A percentile compares a stretch with the other conserved stretches of the same genome.
phyloP scores from a whole-genome alignment of 2,329 filamentous ascomycete species.

The Cladosporium sphaerospermum region DNA sequence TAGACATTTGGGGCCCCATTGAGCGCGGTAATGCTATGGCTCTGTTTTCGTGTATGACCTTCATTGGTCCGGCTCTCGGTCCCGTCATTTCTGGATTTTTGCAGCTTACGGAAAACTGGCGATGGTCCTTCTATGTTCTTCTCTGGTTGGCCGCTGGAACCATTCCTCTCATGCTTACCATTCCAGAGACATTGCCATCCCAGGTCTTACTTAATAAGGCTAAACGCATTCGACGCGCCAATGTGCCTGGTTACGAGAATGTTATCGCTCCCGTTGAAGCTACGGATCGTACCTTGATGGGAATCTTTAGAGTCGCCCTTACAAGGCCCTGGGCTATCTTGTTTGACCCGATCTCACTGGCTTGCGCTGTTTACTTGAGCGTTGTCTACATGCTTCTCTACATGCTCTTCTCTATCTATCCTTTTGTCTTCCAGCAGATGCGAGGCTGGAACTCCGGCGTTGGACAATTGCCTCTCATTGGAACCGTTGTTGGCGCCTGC shows the following conservation, averaged over 20 bases:
- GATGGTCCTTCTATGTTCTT: slow-evolving; percentile 41
- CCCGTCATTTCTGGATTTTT: slow-evolving; percentile 54
- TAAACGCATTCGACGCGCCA: slow-evolving; percentile 40
- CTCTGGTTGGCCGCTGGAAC: slow-evolving; percentile 34
- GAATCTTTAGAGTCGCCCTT: slow-evolving; percentile 48
- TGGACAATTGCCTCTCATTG: slow-evolving; percentile 46
- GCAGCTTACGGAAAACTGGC: slow-evolving; percentile 46
- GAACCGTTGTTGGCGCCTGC: slow-evolving; percentile 44
- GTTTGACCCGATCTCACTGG: slow-evolving; percentile 48
- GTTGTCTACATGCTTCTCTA: slow-evolving; percentile 50
- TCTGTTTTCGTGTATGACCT: slow-evolving; percentile 48
- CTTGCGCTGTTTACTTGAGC: slow-evolving; percentile 48
- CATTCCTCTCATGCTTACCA: slow-evolving; percentile 44
- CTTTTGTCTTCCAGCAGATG: slow-evolving; percentile 48
- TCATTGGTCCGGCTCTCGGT: slow-evolving; percentile 48
- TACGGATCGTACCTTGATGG: slow-evolving; percentile 37
- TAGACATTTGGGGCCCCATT: slow-evolving; percentile 47
- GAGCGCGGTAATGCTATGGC: slow-evolving; percentile 51
- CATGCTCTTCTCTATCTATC: slow-evolving; percentile 55
- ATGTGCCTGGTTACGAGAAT: slow-evolving; percentile 48
- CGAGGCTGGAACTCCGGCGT: slow-evolving; percentile 50
- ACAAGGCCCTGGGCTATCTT: slow-evolving; percentile 51
- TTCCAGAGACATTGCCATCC: slow-evolving; percentile 52
- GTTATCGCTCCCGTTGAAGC: slow-evolving; percentile 47
- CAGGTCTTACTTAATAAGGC: slow-evolving; percentile 51